These are phyloP conservation scores for Globisporangium rhizosaccharum DNA, from an alignment of 352 stramenopile species.

Conservation along the genomic window DNA sequence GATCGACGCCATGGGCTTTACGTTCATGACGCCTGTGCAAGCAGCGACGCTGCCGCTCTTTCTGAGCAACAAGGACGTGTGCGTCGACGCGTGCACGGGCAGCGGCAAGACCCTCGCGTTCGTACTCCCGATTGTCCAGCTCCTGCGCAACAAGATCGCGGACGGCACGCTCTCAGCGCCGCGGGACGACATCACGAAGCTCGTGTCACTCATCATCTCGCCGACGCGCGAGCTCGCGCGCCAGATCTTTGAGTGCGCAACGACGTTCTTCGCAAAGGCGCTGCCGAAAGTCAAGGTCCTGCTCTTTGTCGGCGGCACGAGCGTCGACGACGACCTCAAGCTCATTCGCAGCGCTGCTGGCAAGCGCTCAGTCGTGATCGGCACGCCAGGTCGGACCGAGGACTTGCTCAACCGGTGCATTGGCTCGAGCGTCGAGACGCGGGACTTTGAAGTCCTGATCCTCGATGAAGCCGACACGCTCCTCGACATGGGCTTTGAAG, in stretches of 20 bases:
- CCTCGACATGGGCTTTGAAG: slow-evolving; percentile 97
- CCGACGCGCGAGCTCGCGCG: slow-evolving; percentile 86
- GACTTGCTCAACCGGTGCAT: slow-evolving; percentile 86
- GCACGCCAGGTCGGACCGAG: slow-evolving; percentile 78
- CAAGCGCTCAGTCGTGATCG: slow-evolving; percentile 73
- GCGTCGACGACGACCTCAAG: slow-evolving; percentile 79
- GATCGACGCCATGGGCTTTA: slow-evolving; percentile 79
- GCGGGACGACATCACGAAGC: slow-evolving; percentile 56
- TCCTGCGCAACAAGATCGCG: slow-evolving; percentile 68
- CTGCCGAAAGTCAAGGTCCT: slow-evolving; percentile 66
- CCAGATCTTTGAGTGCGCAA: slow-evolving; percentile 77
- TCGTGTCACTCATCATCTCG: slow-evolving; percentile 82
- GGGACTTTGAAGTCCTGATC: slow-evolving; percentile 96
- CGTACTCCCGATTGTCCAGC: slow-evolving; percentile 91
- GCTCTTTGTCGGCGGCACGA: slow-evolving; percentile 89
- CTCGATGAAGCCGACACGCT: slow-evolving; percentile 99
- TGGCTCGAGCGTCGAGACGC: slow-evolving; percentile 74
- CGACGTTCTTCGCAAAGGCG: slow-evolving; percentile 54
- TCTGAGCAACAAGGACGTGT: slow-evolving; percentile 92
- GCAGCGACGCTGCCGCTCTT: slow-evolving; percentile 90
- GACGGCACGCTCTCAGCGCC: slow-evolving; percentile 54
- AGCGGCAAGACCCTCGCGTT: slow-evolving; percentile 95
- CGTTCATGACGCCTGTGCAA: slow-evolving; percentile 91
- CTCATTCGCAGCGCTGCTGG: slow-evolving; percentile 50
- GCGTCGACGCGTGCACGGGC: slow-evolving; percentile 92